Base-by-base conservation (phyloP, 345 rosid genomes). In the Citrus cavaleriei region DNA sequence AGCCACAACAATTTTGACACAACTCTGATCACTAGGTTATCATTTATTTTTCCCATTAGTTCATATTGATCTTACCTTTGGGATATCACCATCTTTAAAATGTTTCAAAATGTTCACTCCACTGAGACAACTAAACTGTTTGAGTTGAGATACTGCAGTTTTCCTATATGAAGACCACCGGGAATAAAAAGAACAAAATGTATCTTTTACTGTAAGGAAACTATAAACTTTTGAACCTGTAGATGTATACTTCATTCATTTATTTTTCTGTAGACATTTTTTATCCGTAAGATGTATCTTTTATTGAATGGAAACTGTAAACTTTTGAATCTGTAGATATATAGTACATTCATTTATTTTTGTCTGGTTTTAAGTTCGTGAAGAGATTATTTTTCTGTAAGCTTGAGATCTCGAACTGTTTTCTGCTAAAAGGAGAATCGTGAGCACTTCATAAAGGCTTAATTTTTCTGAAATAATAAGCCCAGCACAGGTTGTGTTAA, bases 1-100 rank as follows among this genome's bases (percentile, higher is more conserved):
- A 55, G 75, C 73, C 42, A 81, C 84, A 81, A n/a, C 84, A 81
- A n/a, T 83, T 83, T 86, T 79, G 84, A 73, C 68, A 10, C 42
- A 4, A 30, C 64, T 24, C 30, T 10, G 7, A 22, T 12, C 35
- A 40, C 61, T 9, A 42, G 13, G 30, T 60, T 32, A 59, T 68
- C 64, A 38, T 46, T 49, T 67, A 30, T 58, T 65, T 27, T 74
- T 40, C 22, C 72, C 34, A 51, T 51, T 10, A 34, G 55, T 67
- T 35, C 57, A 61, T 46, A 32, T 68, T 49, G 24, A 58, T 46
- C 46, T 81, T 78, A 24, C 22, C 7, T 51, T 61, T 42, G 3
- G 27, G 16, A 63, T 30, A 32, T 46, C 28, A 10, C 35, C 30
- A 35, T 46, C 18, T 13, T 46, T 46, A 46, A 46, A 75, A 54